Base-by-base conservation (phyloP, 2,329 filamentous ascomycete genomes). In the Cylindrodendrum hubeiense region DNA sequence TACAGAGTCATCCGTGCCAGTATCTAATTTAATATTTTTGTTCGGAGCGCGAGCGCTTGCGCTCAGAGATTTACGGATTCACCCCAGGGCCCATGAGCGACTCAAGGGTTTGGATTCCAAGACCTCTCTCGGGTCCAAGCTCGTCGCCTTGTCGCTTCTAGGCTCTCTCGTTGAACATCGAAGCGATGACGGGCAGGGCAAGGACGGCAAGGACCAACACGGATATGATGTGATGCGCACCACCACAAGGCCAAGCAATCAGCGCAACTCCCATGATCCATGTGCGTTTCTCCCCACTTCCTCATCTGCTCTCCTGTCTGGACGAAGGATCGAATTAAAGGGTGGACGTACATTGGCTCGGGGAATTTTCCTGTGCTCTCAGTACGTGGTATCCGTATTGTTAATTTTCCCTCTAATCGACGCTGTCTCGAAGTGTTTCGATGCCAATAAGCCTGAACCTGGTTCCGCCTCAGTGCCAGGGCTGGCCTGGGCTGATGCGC, bases 391-490 rank as follows among this genome's bases (percentile, higher is more conserved):
- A 39, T 39, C 15, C 37, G 15, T n/a, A 39, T n/a, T 39, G 22
- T 33, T 26, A 41, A 58, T 51, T 41, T 49, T 21, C 22, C 37
- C 47, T 43, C n/a, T 54, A 17, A 22, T 52, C 53, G 47, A 43
- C n/a, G 49, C 58, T 63, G 52, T 50, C 53, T 63, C 49, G 53
- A 17, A 56, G 58, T 51, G 44, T 61, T 53, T 60, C 52, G 52
- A 44, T 46, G 43, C 33, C 39, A 50, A 58, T 54, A 28, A 17
- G n/a, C 39, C 52, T 46, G n/a, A 30, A 30, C 49, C 50, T 13
- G 15, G 49, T 12, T 57, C 39, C 5, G 30, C 37, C 43, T 37
- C n/a, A n/a, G n/a, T n/a, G n/a, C n/a, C n/a, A n/a, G 21, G 30
- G 43, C 17, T 21, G 39, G 22, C 47, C 63, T 65, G 51, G 47